Evolutionary conservation across 1,284 basidiomycete species (phyloP), one percentile per base, ranked within the genome.

Genomic region (Cryptococcus neoformans): DNA sequence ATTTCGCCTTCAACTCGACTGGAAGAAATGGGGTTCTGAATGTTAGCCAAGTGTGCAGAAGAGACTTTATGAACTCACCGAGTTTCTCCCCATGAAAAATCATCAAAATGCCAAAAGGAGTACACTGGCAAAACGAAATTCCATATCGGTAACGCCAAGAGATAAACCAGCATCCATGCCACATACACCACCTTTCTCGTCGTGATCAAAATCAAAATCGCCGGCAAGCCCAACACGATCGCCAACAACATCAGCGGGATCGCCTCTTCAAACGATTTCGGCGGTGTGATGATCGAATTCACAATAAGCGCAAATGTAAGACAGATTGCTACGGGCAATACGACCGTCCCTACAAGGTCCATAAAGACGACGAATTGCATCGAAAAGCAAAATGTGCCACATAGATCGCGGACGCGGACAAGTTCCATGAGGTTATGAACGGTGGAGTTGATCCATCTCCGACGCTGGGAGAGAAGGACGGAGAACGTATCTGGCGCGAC

Each of bases 391-490:
- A 94, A 94, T 37, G 91, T 94, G 48, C 92, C 92, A 75, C 92
- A 99, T 21, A 99, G 83, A 72, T 99, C 92, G 63, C 91, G 90
- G 35, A 99, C 96, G 59, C 92, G 86, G 40, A 99, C 92, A 39
- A 99, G 87, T 77, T 99, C 96, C 93, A 98, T 97, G 54, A 99
- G 84, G 74, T 99, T 99, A 81, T 99, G 96, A 49, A 99, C 90
- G 0, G 96, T 99, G 46, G 93, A 98, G 78, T 98, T 99, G 82
- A 99, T 99, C 96, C 96, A 99, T 63, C 96, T 88, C 35, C 96
- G 87, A 38, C 96, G 90, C 75, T 99, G 96, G 1, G 95, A 99
- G 10, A 99, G 84, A 45, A 99, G 83, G 50, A 99, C 85, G 42
- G 82, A 81, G 80, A 99, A 99, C 0, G 92, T 93, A 73, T 99